These are phyloP conservation scores for Heterobasidion parviporum DNA, from an alignment of 1,284 basidiomycete genomes.

Conservation along the genomic window DNA sequence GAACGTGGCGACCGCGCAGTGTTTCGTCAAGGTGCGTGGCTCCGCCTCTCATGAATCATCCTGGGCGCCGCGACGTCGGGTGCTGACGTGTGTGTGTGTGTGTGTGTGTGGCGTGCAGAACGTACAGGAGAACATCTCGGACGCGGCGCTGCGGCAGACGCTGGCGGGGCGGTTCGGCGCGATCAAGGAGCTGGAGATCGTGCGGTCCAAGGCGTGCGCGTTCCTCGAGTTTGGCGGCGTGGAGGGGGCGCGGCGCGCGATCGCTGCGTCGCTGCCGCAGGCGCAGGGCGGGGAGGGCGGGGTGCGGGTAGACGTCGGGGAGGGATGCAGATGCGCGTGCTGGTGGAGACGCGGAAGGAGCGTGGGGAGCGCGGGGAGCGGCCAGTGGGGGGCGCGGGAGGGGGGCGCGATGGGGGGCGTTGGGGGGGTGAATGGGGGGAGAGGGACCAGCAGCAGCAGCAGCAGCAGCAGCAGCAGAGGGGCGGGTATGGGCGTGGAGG, in stretches of 20 bases:
- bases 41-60: too few species aligned
- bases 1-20: constrained; percentile 59
- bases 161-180: constrained; percentile 75
- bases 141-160: constrained; percentile 45
- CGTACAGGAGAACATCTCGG: constrained; percentile 68
- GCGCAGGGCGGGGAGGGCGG: constrained; percentile 81
- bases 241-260: constrained; percentile 81
- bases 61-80: too few species aligned
- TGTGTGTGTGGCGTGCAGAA: constrained; percentile 48
- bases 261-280: constrained; percentile 59
- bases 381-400: constrained; percentile 22
- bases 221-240: constrained; percentile 85
- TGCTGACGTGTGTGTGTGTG: too few species aligned
- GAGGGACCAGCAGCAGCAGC: not conserved
- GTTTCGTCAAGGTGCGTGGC: constrained; percentile 76
- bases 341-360: constrained; percentile 86
- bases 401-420: constrained; percentile 22
- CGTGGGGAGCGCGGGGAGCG: constrained; percentile 49
- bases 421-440: constrained; percentile 11
- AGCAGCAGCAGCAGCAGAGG: not conserved
- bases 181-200: constrained; percentile 85
- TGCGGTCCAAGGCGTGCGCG: constrained; percentile 84
- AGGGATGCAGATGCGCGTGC: constrained; percentile 50
- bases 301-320: constrained; percentile 64
- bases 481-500: constrained; percentile 21